Base-by-base conservation (phyloP, 805 yeast species). In the Yarrowia sp. region DNA sequence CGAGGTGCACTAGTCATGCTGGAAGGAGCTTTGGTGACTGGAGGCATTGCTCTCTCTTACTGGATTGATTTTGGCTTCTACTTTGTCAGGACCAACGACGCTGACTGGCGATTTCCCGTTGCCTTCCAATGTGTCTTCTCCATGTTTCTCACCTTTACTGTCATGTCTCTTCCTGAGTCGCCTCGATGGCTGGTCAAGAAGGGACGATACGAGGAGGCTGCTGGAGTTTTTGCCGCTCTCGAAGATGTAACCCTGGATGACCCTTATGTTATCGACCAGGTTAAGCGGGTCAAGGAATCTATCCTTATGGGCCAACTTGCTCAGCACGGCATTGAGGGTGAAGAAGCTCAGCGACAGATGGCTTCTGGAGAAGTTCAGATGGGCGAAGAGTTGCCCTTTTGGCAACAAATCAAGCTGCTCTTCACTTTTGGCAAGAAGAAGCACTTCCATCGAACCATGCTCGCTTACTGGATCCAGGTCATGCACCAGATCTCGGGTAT, bases 401-500 rank as follows among this genome's bases (percentile, higher is more conserved):
- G 40, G 52, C 42, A 44, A 7, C 52, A 58, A 6, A 44, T 44
- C 61, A 55, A 39, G n/a, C n/a, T 55, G 36, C 61, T 55, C 44
- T 55, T 55, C 46, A 55, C 61, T 3, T 39, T 24, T 30, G 61
- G 61, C 17, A 39, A 63, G 47, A 68, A 63, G 68, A 50, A 49
- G 15, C 47, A 64, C 50, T 38, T 68, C 19, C 50, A 39, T n/a
- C 55, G 68, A 24, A 39, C 58, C 13, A 56, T 55, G 83, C 82
- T 10, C 75, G 76, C 30, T 80, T 82, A 79, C 74, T 80, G 8
- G 72, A 63, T 69, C 63, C 81, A 86, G 71, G 53, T 71, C 69
- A 81, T 91, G 74, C 98, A 94, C 78, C 98, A 93, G 79, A 86
- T 91, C 74, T 86, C 96, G 8, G 98, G 98, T 68, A 87, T 91